Conservation (phyloP, 1,139 yeast genomes). For the Kodamaea suecica region DNA sequence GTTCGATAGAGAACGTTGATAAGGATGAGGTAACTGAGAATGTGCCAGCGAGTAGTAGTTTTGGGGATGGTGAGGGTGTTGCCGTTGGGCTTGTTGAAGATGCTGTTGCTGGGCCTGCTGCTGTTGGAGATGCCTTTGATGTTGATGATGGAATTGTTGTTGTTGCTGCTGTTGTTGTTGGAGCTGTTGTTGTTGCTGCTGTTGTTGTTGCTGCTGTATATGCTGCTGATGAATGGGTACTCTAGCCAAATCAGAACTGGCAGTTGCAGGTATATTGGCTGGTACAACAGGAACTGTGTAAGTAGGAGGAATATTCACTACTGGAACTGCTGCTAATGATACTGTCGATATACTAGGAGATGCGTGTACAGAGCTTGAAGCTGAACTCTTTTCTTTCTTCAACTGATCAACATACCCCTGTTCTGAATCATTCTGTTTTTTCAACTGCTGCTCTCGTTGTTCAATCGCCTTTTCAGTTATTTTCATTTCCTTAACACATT, state of each 20-base stretch:
- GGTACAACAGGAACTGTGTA: conserved; percentile 1
- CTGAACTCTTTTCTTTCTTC: conserved; percentile 10
- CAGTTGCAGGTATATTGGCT: conserved; percentile 1
- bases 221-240: conserved; percentile 5
- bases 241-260: conserved; percentile 1
- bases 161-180: conserved; percentile 3
- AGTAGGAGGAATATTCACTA: conserved; percentile 3
- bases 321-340: conserved; percentile 4
- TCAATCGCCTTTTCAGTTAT: conserved; percentile 37
- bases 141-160: conserved; percentile 8
- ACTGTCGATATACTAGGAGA: conserved; percentile 5
- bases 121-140: conserved; percentile 7
- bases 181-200: conserved; percentile 6
- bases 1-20: conserved; percentile 8
- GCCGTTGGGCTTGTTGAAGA: conserved; percentile 4
- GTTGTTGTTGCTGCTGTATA: conserved; percentile 7
- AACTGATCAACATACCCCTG: conserved; percentile 15
- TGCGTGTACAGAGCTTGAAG: conserved; percentile 3
- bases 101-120: conserved; percentile 6
- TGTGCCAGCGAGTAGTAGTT: conserved; percentile 11
- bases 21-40: conserved; percentile 15
- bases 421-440: conserved; percentile 14
- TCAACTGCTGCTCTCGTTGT: conserved; percentile 21
- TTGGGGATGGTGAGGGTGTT: conserved; percentile 5
- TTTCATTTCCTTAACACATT: conserved; percentile 37